Percentiles rank a stretch among this genome's conserved stretches.
Conservation (phyloP, 345 rosid species). For the Atalantia buxifolia region DNA sequence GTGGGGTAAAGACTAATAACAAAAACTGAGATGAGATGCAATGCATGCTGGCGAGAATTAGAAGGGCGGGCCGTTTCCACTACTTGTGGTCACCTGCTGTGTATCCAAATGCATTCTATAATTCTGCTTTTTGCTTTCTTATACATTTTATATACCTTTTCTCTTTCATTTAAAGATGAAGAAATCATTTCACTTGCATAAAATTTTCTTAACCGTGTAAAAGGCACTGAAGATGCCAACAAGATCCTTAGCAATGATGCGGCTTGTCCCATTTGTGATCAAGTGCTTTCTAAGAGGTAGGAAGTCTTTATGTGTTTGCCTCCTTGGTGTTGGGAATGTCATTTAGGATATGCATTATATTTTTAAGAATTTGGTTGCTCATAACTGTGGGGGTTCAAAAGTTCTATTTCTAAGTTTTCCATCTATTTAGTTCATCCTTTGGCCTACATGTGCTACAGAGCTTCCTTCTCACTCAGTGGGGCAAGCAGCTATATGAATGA, state of each 20-base stretch:
- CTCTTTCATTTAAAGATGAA: slow-evolving; percentile 1
- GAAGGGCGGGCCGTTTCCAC: slow-evolving; percentile 90
- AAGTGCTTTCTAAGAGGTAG: slow-evolving; percentile 94
- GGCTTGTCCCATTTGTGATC: slow-evolving; percentile 92
- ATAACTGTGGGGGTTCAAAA: neutral
- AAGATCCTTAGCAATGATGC: slow-evolving; percentile 88
- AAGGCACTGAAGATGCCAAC: slow-evolving; percentile 88
- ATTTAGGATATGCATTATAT: neutral
- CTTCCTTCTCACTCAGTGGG: neutral
- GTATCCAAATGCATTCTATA: slow-evolving; percentile 46
- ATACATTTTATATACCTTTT: neutral
- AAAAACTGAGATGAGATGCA: slow-evolving; percentile 80
- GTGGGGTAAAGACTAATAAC: slow-evolving; percentile 17
- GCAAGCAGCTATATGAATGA: neutral
- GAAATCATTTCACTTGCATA: slow-evolving; percentile 11
- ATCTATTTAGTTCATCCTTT: neutral
- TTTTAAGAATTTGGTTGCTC: neutral
- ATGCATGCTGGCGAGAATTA: slow-evolving; percentile 93
- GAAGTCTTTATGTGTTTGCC: neutral
- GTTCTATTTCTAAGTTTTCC: neutral
- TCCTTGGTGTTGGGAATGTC: neutral
- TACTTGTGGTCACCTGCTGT: slow-evolving; percentile 86
- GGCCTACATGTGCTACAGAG: neutral
- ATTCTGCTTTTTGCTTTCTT: neutral
- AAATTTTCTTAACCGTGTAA: slow-evolving; percentile 42